phyloP scores from a whole-genome alignment of 148 eudicot species.

The Spergularia marina region DNA sequence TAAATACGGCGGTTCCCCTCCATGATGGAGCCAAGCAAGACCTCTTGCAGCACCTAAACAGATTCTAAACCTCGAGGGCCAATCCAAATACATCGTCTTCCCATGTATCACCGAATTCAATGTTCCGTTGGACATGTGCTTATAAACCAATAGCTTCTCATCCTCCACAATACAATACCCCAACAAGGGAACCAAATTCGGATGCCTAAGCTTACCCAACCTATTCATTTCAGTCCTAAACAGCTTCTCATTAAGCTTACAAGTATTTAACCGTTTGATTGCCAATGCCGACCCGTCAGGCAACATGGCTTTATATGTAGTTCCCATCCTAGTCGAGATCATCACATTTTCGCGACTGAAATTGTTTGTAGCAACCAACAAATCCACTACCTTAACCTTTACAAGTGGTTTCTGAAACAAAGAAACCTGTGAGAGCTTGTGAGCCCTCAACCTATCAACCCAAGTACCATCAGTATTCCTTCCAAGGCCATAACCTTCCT shows the following conservation, averaged over 20 bases:
- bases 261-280: constrained; percentile 61
- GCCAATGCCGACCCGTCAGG: constrained; percentile 76
- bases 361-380: constrained; percentile 59
- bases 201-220: constrained; percentile 72
- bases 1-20: constrained; percentile 65
- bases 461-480: constrained; percentile 47
- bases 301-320: constrained; percentile 66
- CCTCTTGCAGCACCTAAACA: constrained; percentile 84
- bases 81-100: constrained; percentile 46
- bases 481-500: constrained; percentile 57
- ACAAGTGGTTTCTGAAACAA: constrained; percentile 82
- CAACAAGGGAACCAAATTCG: constrained; percentile 74
- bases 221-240: constrained; percentile 72
- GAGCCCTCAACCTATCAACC: constrained; percentile 61
- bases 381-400: constrained; percentile 61
- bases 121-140: constrained; percentile 78
- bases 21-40: constrained; percentile 96
- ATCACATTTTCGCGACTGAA: constrained; percentile 51
- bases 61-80: constrained; percentile 78
- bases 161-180: constrained; percentile 80
- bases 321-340: constrained; percentile 63
- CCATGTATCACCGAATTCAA: constrained; percentile 50
- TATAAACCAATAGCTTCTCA: constrained; percentile 80
- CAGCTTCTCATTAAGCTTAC: constrained; percentile 61
- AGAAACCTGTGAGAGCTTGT: constrained; percentile 69